A percentile compares a stretch with the other conserved stretches of the same genome.
Evolutionary conservation across 2,329 filamentous ascomycete genomes (phyloP).

Genomic region (Aspergillus latus): DNA sequence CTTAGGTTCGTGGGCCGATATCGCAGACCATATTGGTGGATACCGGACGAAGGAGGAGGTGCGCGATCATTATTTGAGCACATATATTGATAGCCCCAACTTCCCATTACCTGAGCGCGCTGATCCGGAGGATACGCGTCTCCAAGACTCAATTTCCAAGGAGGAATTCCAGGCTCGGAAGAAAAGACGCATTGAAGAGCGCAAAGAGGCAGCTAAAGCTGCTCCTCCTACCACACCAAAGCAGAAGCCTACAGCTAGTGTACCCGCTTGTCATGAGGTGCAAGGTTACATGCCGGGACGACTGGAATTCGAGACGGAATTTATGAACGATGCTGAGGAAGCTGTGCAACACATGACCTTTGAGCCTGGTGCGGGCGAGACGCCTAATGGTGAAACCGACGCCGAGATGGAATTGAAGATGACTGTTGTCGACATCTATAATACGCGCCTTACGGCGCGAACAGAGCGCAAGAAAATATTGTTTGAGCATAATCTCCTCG

Average conservation of each 20-base stretch:
- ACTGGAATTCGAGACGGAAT: constrained; percentile 95
- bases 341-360: constrained; percentile 98
- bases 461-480: constrained; percentile 95
- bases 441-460: constrained; percentile 81
- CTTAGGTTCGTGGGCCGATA: constrained; percentile 94
- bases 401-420: constrained; percentile 97
- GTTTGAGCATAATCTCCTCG: constrained; percentile 89
- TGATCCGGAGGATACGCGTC: constrained; percentile 73
- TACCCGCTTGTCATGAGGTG: constrained; percentile 95
- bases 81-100: constrained; percentile 76
- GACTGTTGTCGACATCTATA: constrained; percentile 98
- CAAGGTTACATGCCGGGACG: constrained; percentile 98
- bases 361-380: constrained; percentile 90
- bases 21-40: constrained; percentile 95
- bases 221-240: constrained; percentile 82
- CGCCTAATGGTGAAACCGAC: constrained; percentile 83
- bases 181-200: constrained; percentile 88
- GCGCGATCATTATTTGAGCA: constrained; percentile 85
- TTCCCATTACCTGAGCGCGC: constrained; percentile 88
- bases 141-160: constrained; percentile 77
- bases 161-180: constrained; percentile 93
- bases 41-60: constrained; percentile 95
- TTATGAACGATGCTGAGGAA: constrained; percentile 96
- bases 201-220: constrained; percentile 82
- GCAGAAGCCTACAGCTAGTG: constrained; percentile 92